Conservation (phyloP, 805 yeast species). For the Saccharomycopsis oosterbeekiorum region DNA sequence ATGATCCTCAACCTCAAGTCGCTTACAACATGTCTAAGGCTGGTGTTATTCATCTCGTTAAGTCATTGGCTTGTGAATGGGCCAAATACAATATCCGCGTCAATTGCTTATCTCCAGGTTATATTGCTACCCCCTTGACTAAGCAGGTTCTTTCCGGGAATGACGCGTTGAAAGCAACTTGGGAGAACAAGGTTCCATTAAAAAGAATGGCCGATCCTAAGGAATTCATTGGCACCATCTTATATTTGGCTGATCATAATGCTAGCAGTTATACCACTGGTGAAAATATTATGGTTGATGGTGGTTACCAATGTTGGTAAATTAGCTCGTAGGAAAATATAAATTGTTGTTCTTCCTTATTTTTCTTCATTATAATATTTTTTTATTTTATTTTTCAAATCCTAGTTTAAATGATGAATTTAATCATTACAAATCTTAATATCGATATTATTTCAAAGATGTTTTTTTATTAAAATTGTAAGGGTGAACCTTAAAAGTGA, state of each 20-base stretch:
- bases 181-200: slow-evolving; percentile 58
- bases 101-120: slow-evolving; percentile 60
- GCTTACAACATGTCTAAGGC: slow-evolving; percentile 70
- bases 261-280: slow-evolving; percentile 59
- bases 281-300: slow-evolving; percentile 56
- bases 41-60: slow-evolving; percentile 55
- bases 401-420: too few relatives aligned
- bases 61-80: slow-evolving; percentile 68
- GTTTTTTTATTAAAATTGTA: too few relatives aligned
- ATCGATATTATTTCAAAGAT: too few relatives aligned
- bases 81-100: slow-evolving; percentile 52
- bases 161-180: slow-evolving; percentile 40
- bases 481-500: too few relatives aligned
- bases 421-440: too few relatives aligned
- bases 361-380: neutral
- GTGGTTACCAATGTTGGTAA: slow-evolving; percentile 46
- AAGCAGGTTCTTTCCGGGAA: slow-evolving; percentile 40
- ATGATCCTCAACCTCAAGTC: slow-evolving; percentile 64
- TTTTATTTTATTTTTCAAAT: too few relatives aligned
- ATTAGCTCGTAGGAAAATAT: too few relatives aligned
- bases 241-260: slow-evolving; percentile 46
- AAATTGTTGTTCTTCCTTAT: neutral
- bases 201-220: slow-evolving; percentile 64
- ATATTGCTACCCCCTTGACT: slow-evolving; percentile 62
- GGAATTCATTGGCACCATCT: slow-evolving; percentile 54